Conservation (phyloP, 768 basidiomycete genomes). For the Polyporus arcularius region DNA sequence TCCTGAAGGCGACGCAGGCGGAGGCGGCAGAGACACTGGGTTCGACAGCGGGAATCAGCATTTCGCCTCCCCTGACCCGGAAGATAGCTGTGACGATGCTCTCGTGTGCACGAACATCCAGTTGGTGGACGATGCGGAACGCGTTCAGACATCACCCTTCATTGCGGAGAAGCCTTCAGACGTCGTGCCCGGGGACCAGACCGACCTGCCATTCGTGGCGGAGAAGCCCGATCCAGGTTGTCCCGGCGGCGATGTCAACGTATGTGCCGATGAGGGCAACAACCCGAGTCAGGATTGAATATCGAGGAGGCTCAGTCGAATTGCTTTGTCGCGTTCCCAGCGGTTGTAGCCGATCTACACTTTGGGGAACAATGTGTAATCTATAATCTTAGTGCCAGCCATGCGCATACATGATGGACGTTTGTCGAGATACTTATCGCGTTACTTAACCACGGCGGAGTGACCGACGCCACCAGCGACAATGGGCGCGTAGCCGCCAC, state of each 20-base stretch:
- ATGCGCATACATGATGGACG: too few species aligned
- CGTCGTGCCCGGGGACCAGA: background rate
- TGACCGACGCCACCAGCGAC: background rate
- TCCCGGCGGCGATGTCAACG: conserved; percentile 6
- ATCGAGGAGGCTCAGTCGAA: background rate
- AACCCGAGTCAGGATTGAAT: background rate
- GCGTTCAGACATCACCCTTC: too few species aligned
- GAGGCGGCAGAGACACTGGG: too few species aligned
- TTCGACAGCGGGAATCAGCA: too few species aligned
- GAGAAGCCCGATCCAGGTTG: background rate
- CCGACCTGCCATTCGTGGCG: background rate
- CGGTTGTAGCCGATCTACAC: background rate
- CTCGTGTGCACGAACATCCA: too few species aligned
- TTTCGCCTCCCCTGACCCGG: too few species aligned
- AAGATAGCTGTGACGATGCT: too few species aligned
- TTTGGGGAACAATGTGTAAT: background rate
- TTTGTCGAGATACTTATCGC: too few species aligned
- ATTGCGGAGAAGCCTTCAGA: background rate
- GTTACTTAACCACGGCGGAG: background rate
- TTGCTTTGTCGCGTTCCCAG: background rate
- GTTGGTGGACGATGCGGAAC: too few species aligned
- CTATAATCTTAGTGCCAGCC: background rate
- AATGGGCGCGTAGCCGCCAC: conserved; percentile 4
- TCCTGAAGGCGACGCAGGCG: too few species aligned
- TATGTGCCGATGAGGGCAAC: background rate